Base-by-base conservation (phyloP, 768 basidiomycete species). In the Leccinellum luteum region DNA sequence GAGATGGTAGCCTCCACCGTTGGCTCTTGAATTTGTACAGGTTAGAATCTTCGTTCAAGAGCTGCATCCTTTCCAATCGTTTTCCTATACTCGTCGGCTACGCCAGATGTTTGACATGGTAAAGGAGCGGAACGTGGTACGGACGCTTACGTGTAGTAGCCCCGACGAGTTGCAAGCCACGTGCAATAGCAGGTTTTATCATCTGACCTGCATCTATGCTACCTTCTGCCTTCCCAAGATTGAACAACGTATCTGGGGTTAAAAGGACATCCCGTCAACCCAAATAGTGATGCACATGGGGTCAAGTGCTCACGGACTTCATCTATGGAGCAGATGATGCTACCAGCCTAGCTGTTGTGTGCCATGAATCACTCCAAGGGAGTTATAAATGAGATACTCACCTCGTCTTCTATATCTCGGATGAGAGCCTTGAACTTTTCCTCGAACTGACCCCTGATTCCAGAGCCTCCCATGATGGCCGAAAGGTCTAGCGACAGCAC, bases 41-140 rank as follows among this genome's bases (percentile, higher is more conserved):
- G 92, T 65, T 95, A 92, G 75, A 97, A 96, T 2, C 93, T 87
- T 15, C 92, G 82, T 64, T 94, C 93, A 2, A 96, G 84, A 1
- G 94, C 94, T 0, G 92, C 89, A 56, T 95, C 94, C 73, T 94
- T 95, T 48, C 85, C 89, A 35, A 97, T 97, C 0, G 89, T 91
- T 72, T 95, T 93, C 28, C 90, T 81, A 64, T 94, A 94, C 69
- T 95, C 92, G 61, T 94, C 92, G 44, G 90, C 85, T 43, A 19
- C 23, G 28, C 23, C 38, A 1, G 17, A 27, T 48, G 35, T 14
- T 52, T 35, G 48, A 5, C 9, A 13, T 21, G 8, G 7, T 35
- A 35, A 35, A 35, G 7, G 35, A 30, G 15, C 8, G 21, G 52
- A 31, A 34, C 12, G 10, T 6, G 2, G 10, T 27, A 7, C 32